Evolutionary conservation across 2,329 filamentous ascomycete genomes (phyloP), one percentile per base, ranked within the genome.

Genomic region (Pezizomycotina sp.): DNA sequence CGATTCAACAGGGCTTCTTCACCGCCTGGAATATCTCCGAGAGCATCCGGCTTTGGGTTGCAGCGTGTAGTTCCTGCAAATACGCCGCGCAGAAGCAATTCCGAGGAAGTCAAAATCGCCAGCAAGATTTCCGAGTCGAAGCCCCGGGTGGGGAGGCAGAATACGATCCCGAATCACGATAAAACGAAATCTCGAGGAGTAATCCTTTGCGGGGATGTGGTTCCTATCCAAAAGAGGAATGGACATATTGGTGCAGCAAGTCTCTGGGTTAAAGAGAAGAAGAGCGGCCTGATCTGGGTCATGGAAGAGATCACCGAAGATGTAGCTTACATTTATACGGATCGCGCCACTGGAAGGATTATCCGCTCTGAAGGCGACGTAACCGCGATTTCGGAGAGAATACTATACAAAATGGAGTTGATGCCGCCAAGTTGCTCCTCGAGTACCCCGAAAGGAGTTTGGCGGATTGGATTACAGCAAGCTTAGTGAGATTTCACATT

Each of bases 221-320:
- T 98, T 12, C 89, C 89, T 0, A 98, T 98, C 42, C 79, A 84
- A 55, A 98, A 95, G 59, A 73, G 89, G 43, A 92, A 98, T 52
- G 89, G 89, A 3, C 71, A 77, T 7, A 86, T 77, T 4, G 89
- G 89, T 2, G 84, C 89, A 39, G 89, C 89, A 23, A 95, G 84
- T 58, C 62, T 98, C 24, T 98, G 89, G 89, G 89, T 98, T 3
- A 98, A 98, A 61, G 89, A 98, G 58, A 98, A 98, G 58, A 71
- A 77, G 31, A 74, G 82, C 34, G 84, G 86, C 6, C 60, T 98
- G 42, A 95, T 98, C 42, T 98, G 89, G 89, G 89, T 98, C 6
- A 61, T 98, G 2, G 89, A 98, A 56, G 89, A 98, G 58, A 95
- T 98, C 43, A 81, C 86, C 36, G 89, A 98, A 58, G 84, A 98